Conservation (phyloP, 73 alveolate genomes). For the Tetrahymena malaccensis region DNA sequence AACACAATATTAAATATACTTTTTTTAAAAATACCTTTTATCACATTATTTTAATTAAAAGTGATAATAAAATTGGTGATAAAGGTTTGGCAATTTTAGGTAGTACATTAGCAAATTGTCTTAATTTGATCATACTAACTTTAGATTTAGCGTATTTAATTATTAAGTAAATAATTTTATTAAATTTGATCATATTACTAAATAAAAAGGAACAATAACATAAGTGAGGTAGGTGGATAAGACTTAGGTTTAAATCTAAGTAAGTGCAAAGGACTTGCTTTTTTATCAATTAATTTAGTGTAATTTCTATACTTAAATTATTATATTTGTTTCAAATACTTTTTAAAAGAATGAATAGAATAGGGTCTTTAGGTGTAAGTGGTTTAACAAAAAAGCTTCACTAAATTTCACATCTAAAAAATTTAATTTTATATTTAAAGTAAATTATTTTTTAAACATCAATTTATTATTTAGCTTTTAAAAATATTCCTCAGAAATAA, state of each 20-base stretch:
- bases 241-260: neutral
- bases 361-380: neutral
- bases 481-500: too few species aligned
- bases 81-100: neutral
- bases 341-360: neutral
- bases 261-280: neutral
- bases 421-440: neutral
- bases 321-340: neutral
- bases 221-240: neutral
- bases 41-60: too few species aligned
- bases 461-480: too few species aligned
- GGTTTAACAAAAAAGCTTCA: neutral
- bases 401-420: neutral
- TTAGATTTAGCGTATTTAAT: neutral
- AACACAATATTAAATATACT: too few species aligned
- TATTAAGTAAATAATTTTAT: too few species aligned
- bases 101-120: neutral
- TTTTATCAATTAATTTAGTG: neutral
- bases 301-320: too few species aligned
- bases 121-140: neutral
- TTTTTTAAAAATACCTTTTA: too few species aligned
- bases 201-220: neutral
- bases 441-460: too few species aligned
- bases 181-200: too few species aligned
- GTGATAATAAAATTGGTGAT: neutral